phyloP scores from a whole-genome alignment of 768 basidiomycete genomes.

The Panellus pusillus region DNA sequence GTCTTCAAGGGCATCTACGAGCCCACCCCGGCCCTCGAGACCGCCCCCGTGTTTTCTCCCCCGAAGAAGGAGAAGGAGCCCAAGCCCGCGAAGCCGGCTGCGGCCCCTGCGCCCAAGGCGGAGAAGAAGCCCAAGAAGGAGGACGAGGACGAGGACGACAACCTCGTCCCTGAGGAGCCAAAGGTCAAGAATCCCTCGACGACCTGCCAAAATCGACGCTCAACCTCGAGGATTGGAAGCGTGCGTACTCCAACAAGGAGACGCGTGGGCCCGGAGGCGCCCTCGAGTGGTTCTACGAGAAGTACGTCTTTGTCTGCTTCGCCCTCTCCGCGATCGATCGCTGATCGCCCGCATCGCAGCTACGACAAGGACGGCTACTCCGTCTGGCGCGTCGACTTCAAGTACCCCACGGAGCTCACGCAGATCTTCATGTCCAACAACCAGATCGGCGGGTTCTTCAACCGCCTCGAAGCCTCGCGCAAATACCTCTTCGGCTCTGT shows the following conservation, averaged over 20 bases:
- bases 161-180: conserved; percentile 75
- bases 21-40: conserved; percentile 61
- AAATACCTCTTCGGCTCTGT: conserved; percentile 95
- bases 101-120: conserved; percentile 58
- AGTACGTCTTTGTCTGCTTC: conserved; percentile 52
- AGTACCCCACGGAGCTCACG: conserved; percentile 93
- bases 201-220: conserved; percentile 83
- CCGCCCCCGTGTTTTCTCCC: conserved; percentile 66
- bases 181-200: conserved; percentile 93
- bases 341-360: conserved; percentile 39
- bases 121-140: conserved; percentile 65
- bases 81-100: conserved; percentile 52
- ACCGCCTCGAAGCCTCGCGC: conserved; percentile 95
- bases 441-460: conserved; percentile 94
- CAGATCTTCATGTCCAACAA: conserved; percentile 93
- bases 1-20: conserved; percentile 68
- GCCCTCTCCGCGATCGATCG: neutral
- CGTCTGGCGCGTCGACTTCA: conserved; percentile 91
- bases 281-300: conserved; percentile 95
- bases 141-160: conserved; percentile 70
- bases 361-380: conserved; percentile 90
- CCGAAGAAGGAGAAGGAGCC: conserved; percentile 71
- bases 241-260: conserved; percentile 97
- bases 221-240: conserved; percentile 97
- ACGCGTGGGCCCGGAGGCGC: conserved; percentile 81